Base-by-base conservation (phyloP, 192 early-diverging fungal genomes). In the Umbelopsis isabellina region DNA sequence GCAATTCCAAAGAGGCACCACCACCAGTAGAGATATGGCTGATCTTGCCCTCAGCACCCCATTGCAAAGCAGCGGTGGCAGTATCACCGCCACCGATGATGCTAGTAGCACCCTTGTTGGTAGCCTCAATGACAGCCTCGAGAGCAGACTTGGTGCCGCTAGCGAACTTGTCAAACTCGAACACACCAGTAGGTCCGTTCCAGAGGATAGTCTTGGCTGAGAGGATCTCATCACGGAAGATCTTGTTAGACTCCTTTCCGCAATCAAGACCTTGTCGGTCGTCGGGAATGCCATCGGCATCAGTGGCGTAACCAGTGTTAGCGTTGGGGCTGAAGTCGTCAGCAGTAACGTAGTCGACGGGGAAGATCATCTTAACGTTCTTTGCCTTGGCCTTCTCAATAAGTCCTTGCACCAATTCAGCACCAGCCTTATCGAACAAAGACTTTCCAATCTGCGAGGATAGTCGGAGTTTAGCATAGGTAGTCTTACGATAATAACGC, bases 81-180 rank as follows among this genome's bases (percentile, higher is more conserved):
- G 97, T 97, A 81, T 99, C 97, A 76, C 97, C 97, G 67, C 97
- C 97, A 81, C 97, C 97, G 75, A 97, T 90, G 75, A 99, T 97
- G 30, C 92, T 92, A 64, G 87, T 91, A 41, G 95, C 94, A 75
- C 94, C 94, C 51, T 89, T 85, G 41, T 91, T 83, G 70, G 93
- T 94, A 23, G 93, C 95, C 64, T 86, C 82, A 58, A 92, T 89
- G 45, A 95, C 91, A 30, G 95, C 96, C 68, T 97, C 91, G 77
- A 99, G 83, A 35, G 90, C 85, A 27, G 82, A 68, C 81, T 90
- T 92, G 69, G 97, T 97, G 58, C 97, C 96, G 3, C 70, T 73
- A 20, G 91, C 90, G 77, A 99, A 99, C 76, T 90, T 93, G n/a
- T 87, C 93, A 79, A 93, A 97, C 86, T 99, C 97, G 82, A 99